Evolutionary conservation across 768 basidiomycete species (phyloP).

Genomic region (Nidularia pulvinata): DNA sequence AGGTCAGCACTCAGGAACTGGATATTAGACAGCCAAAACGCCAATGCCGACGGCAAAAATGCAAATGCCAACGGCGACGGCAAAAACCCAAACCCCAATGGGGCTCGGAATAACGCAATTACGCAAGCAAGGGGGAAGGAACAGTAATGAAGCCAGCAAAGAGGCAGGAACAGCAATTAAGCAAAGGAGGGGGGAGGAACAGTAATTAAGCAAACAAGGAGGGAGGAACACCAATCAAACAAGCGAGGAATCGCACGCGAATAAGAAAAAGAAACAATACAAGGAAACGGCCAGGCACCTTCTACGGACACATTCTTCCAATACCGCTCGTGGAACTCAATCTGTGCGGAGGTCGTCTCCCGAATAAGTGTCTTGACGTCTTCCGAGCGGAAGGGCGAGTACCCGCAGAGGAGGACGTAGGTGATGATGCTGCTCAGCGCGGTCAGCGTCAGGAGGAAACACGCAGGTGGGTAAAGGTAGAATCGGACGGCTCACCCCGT

Average conservation of each 20-base stretch:
- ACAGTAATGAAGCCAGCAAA: no score
- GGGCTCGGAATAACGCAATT: no score
- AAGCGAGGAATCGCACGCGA: no score
- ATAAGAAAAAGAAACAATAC: no score
- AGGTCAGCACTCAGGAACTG: background rate
- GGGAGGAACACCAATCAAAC: no score
- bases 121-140: no score
- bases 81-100: no score
- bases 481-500: constrained; percentile 62
- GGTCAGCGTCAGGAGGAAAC: constrained; percentile 1
- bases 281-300: constrained; percentile 47
- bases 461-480: background rate
- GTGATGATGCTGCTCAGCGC: constrained; percentile 75
- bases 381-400: constrained; percentile 91
- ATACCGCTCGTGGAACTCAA: constrained; percentile 92
- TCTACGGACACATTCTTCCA: constrained; percentile 88
- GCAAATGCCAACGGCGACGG: no score
- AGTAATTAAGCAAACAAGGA: no score
- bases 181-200: no score
- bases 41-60: no score
- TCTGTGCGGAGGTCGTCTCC: constrained; percentile 83
- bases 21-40: constrained; percentile 1
- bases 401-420: constrained; percentile 94
- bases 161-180: no score
- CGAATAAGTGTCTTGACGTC: constrained; percentile 72